Evolutionary conservation across 495 filamentous ascomycete genomes (phyloP).

Genomic region (Lepraria neglecta): DNA sequence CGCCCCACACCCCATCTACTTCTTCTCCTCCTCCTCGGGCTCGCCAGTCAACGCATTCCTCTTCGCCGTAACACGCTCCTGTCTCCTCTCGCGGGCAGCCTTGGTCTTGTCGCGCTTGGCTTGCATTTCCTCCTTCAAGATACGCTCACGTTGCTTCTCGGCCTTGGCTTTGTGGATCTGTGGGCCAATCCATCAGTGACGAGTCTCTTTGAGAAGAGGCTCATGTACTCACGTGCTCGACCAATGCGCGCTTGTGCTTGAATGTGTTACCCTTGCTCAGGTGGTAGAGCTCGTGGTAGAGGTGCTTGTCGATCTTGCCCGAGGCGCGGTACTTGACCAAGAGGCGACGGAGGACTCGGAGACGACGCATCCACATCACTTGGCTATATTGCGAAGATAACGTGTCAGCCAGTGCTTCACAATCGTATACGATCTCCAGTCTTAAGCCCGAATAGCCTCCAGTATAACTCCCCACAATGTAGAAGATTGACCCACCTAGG

Average conservation of each 20-base stretch:
- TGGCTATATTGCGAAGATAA: conserved; percentile 46
- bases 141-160: conserved; percentile 89
- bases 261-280: conserved; percentile 99
- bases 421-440: background rate
- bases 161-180: conserved; percentile 99
- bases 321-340: conserved; percentile 98
- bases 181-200: background rate
- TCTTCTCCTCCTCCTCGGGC: conserved; percentile 50
- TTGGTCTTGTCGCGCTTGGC: conserved; percentile 99
- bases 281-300: conserved; percentile 99
- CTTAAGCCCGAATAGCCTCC: background rate
- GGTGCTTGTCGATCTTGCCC: conserved; percentile 99
- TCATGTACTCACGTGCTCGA: conserved; percentile 85
- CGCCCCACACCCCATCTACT: conserved; percentile 13
- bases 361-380: conserved; percentile 99
- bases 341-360: conserved; percentile 95
- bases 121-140: conserved; percentile 98
- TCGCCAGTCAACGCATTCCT: conserved; percentile 72
- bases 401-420: conserved; percentile 6
- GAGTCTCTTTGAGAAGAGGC: too few relatives aligned
- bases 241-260: conserved; percentile 99
- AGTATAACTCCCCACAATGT: conserved; percentile 1
- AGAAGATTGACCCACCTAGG: conserved; percentile 62
- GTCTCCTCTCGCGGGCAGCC: conserved; percentile 95
- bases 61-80: conserved; percentile 84